A percentile compares a stretch with the other conserved stretches of the same genome.
phyloP scores from a whole-genome alignment of 768 basidiomycete genomes.

The Podaxis pistillaris region DNA sequence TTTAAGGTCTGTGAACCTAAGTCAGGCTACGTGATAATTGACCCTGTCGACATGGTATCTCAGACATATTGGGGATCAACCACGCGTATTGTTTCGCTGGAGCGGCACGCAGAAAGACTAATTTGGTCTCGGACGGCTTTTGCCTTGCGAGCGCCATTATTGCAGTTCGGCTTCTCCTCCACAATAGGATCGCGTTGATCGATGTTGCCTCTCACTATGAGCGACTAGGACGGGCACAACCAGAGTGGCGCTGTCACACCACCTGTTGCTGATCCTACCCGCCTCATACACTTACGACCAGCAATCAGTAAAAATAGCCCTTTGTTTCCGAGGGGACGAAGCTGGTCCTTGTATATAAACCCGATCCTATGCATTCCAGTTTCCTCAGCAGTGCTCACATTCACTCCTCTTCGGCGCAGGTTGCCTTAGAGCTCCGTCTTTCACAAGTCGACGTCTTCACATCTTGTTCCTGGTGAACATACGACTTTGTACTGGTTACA shows the following conservation, averaged over 20 bases:
- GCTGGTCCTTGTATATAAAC: constrained; percentile 32
- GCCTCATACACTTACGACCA: constrained; percentile 7
- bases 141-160: too few relatives aligned
- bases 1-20: neutral
- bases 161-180: too few relatives aligned
- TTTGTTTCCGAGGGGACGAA: neutral
- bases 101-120: too few relatives aligned
- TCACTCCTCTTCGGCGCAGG: constrained; percentile 40
- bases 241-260: neutral
- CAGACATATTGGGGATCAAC: neutral
- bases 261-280: neutral
- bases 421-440: constrained; percentile 41
- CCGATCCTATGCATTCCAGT: constrained; percentile 16
- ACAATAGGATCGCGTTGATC: too few relatives aligned
- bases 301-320: neutral
- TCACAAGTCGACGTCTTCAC: constrained; percentile 37
- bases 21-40: neutral
- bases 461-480: constrained; percentile 25
- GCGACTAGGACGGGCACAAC: neutral
- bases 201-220: too few relatives aligned
- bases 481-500: constrained; percentile 26
- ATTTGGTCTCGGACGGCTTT: too few relatives aligned
- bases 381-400: constrained; percentile 46
- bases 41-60: neutral
- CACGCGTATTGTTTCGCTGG: too few relatives aligned